Evolutionary conservation across 2,329 filamentous ascomycete species (phyloP).

Genomic region (Neospermospora avenae): DNA sequence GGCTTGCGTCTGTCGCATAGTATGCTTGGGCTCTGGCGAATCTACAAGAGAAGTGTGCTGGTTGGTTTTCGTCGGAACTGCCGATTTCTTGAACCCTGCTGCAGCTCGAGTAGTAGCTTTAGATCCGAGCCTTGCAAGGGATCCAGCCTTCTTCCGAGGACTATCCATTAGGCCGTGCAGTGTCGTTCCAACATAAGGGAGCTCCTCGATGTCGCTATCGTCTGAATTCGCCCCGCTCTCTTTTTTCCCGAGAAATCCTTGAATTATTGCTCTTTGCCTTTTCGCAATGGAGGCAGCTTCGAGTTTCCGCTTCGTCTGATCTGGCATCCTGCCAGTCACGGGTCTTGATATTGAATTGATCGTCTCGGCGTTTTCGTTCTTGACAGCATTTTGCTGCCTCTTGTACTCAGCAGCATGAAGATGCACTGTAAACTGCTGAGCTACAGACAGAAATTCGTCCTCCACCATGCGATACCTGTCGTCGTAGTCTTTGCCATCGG

Average conservation of each 20-base stretch:
- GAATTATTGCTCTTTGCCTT: conserved; percentile 37
- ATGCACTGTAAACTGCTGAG: conserved; percentile 68
- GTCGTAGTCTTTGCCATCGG: conserved; percentile 60
- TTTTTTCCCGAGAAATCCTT: conserved; percentile 24
- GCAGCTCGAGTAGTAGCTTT: conserved; percentile 32
- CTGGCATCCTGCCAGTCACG: conserved; percentile 35
- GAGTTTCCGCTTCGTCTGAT: conserved; percentile 29
- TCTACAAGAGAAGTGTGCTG: conserved; percentile 4
- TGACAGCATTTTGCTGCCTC: conserved; percentile 58
- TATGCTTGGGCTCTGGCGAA: conserved; percentile 16
- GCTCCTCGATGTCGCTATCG: conserved; percentile 32
- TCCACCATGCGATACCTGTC: conserved; percentile 80
- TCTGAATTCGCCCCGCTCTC: conserved; percentile 26
- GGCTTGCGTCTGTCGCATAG: background rate
- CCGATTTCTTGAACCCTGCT: conserved; percentile 32
- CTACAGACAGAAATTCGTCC: conserved; percentile 69
- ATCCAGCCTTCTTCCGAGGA: conserved; percentile 33
- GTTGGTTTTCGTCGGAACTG: conserved; percentile 10
- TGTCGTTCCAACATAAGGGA: conserved; percentile 38
- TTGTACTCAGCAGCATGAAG: conserved; percentile 76
- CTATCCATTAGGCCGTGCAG: conserved; percentile 45
- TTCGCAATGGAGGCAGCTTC: conserved; percentile 37
- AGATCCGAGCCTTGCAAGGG: conserved; percentile 29
- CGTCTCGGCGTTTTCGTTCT: conserved; percentile 49
- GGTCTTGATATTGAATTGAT: conserved; percentile 40